Evolutionary conservation across 768 basidiomycete genomes (phyloP), one percentile per base, ranked within the genome.

Genomic region (Candolleomyces eurysporus): DNA sequence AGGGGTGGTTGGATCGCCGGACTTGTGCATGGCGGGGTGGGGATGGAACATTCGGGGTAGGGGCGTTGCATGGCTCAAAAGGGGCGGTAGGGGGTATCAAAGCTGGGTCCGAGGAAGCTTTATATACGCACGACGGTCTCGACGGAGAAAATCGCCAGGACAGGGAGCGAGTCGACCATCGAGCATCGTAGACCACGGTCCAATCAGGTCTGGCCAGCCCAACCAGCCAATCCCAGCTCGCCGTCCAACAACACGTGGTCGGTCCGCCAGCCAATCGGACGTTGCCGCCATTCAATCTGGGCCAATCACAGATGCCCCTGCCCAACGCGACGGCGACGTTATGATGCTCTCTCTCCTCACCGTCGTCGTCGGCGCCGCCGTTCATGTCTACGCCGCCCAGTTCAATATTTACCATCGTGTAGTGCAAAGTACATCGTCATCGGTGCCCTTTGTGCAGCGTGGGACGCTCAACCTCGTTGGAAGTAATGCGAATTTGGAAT

Each of bases 361-460:
- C 42, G 54, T 57, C 19, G 31, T 63, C 17, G 62, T 65, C 30
- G 62, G 66, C 61, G 59, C 63, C 48, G 52, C 39, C 58, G 67
- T 61, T 56, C 63, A 51, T 57, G 77, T 61, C 63, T 70, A 61
- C 54, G 66, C 67, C 2, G 61, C 67, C 4, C 67, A 72, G 30
- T 67, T 72, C 61, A 69, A 66, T 5, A 50, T 86, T 21, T 75
- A 76, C 65, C 87, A 89, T 69, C 79, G 87, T 21, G 50, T 88
- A 52, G 78, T 79, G 66, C 81, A 84, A 68, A 84, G 85, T 13
- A 66, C 68, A 16, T 68, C 75, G 7, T 65, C 73, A 13, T 66
- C 73, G 63, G 64, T 75, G 62, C 70, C 74, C 14, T 88, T 80
- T 71, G 48, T 69, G 5, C 67, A 76, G 39, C 83, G 84, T 61